Conservation (phyloP, 352 stramenopile species). For the Pythium dissotocum region DNA sequence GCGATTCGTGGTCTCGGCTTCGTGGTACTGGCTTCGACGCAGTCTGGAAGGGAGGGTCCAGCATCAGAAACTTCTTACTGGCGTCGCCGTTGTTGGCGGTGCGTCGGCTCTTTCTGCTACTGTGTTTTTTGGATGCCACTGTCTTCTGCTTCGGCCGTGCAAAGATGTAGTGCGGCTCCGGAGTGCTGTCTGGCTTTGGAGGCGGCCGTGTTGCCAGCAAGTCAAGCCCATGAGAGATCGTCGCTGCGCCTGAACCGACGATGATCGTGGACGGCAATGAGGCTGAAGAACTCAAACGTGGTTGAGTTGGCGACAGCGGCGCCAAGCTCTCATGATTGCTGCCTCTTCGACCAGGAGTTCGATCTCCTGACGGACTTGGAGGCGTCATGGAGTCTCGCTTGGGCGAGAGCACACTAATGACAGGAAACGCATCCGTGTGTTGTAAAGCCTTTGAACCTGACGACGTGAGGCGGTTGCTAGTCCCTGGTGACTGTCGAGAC, state of each 20-base stretch:
- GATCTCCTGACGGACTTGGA: neutral
- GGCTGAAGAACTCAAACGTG: neutral
- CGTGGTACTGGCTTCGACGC: neutral
- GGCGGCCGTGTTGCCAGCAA: conserved; percentile 23
- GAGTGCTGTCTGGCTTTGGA: neutral
- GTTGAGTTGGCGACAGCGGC: neutral
- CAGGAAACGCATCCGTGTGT: neutral
- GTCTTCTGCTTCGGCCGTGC: conserved; percentile 40
- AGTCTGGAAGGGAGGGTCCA: conserved; percentile 65
- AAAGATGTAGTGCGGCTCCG: conserved; percentile 43
- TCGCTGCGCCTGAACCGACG: neutral
- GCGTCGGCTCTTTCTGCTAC: conserved; percentile 3
- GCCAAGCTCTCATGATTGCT: neutral
- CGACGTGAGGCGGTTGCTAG: neutral
- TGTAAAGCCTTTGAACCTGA: neutral
- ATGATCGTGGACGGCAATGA: neutral
- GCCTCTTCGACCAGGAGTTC: conserved; percentile 7
- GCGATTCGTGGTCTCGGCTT: conserved; percentile 5
- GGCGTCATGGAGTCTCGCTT: conserved; percentile 6
- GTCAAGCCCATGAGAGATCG: conserved; percentile 11
- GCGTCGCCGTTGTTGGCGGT: conserved; percentile 9
- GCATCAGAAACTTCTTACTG: conserved; percentile 40
- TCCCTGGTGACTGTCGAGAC: neutral
- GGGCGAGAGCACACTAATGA: conserved; percentile 1
- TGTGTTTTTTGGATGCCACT: conserved; percentile 28